Conservation (phyloP, 1,284 basidiomycete species). For the Tylopilus sp. region DNA sequence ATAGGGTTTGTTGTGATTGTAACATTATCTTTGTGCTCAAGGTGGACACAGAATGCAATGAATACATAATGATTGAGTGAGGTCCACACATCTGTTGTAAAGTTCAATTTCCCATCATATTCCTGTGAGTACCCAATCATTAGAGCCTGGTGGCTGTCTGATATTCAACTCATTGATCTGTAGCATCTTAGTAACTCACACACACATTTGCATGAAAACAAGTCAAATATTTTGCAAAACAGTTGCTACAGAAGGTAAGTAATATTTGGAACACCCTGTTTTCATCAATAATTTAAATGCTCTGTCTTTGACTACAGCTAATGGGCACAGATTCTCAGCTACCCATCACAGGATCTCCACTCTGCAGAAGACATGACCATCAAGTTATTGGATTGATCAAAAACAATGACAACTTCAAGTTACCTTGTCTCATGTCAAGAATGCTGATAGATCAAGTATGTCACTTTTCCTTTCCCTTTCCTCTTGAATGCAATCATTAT, state of each 20-base stretch:
- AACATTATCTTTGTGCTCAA: neutral
- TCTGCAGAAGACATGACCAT: slow-evolving; percentile 1
- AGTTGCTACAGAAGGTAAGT: slow-evolving; percentile 1
- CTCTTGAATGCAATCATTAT: too few species aligned
- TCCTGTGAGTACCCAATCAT: too few species aligned
- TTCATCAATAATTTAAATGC: slow-evolving; percentile 14
- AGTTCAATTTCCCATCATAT: slow-evolving; percentile 16
- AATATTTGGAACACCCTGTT: slow-evolving; percentile 6
- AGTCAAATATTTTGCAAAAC: slow-evolving; percentile 2
- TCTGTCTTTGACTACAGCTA: slow-evolving; percentile 2
- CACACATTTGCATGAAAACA: neutral
- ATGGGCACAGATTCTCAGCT: slow-evolving; percentile 6
- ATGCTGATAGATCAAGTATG: too few species aligned
- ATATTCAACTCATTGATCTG: too few species aligned
- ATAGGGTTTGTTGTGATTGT: too few species aligned
- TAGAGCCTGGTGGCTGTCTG: too few species aligned
- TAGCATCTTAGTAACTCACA: neutral
- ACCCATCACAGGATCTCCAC: slow-evolving; percentile 14
- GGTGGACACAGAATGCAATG: slow-evolving; percentile 11
- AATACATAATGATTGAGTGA: slow-evolving; percentile 21
- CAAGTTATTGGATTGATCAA: too few species aligned
- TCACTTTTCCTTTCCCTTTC: too few species aligned
- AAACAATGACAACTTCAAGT: too few species aligned
- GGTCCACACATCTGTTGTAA: slow-evolving; percentile 25
- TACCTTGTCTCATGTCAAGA: too few species aligned